Evolutionary conservation across 106 monocot species (phyloP).

Genomic region (Acorus calamus): DNA sequence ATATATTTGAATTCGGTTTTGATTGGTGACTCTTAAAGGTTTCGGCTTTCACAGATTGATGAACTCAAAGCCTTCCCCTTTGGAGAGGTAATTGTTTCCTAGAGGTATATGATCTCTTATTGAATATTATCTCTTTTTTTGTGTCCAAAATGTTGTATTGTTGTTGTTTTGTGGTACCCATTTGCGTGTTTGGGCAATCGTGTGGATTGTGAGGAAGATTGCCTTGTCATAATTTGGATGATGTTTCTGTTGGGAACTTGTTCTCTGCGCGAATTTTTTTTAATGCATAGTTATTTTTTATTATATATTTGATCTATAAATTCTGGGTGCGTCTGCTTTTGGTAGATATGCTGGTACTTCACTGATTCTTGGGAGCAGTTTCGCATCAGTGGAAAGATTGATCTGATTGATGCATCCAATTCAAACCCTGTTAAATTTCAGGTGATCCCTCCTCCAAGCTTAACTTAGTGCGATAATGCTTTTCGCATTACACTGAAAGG

Average conservation of each 20-base stretch:
- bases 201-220: too few relatives aligned
- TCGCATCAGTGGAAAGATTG: slow-evolving; percentile 66
- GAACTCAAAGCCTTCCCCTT: slow-evolving; percentile 66
- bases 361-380: slow-evolving; percentile 92
- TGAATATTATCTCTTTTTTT: not conserved
- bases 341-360: slow-evolving; percentile 92
- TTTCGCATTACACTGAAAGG: not conserved
- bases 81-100: slow-evolving; percentile 53
- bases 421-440: slow-evolving; percentile 47
- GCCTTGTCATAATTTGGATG: not conserved
- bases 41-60: slow-evolving; percentile 69
- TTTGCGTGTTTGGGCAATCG: too few relatives aligned
- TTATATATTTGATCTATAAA: too few relatives aligned
- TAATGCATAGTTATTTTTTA: too few relatives aligned
- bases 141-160: not conserved
- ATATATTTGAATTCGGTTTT: too few relatives aligned
- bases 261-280: too few relatives aligned
- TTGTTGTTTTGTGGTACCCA: not conserved
- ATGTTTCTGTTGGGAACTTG: not conserved
- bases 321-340: too few relatives aligned
- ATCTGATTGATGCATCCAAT: slow-evolving; percentile 53
- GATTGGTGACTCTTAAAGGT: too few relatives aligned
- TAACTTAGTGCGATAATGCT: not conserved
- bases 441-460: slow-evolving; percentile 28
- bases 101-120: slow-evolving; percentile 1